Conservation (phyloP, 352 stramenopile species). For the Globisporangium alternatum region DNA sequence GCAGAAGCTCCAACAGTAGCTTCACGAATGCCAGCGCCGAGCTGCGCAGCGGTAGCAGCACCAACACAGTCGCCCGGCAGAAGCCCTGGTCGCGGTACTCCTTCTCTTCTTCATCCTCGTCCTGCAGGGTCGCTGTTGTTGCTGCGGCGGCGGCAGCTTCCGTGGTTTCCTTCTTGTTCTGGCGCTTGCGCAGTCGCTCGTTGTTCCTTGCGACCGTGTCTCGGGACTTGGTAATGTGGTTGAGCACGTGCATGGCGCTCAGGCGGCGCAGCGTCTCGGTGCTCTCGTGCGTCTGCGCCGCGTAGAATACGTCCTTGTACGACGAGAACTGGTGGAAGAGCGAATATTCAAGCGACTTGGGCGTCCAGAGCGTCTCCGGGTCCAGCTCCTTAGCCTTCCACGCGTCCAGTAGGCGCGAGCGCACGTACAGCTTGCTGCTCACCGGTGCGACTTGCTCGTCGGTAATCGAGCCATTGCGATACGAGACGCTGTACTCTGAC, state of each 20-base stretch:
- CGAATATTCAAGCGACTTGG: constrained; percentile 41
- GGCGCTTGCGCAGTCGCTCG: constrained; percentile 55
- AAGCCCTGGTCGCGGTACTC: constrained; percentile 83
- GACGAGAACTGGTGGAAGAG: constrained; percentile 48
- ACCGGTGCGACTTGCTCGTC: constrained; percentile 24
- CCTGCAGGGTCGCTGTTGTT: not conserved
- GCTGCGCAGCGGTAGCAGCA: constrained; percentile 68
- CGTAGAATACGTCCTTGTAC: constrained; percentile 73
- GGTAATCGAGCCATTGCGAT: constrained; percentile 26
- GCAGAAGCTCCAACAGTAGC: constrained; percentile 58
- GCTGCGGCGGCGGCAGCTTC: not conserved
- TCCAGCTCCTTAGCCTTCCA: constrained; percentile 47
- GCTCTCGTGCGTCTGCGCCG: constrained; percentile 60
- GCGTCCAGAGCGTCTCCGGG: constrained; percentile 26
- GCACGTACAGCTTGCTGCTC: constrained; percentile 34
- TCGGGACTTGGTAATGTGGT: constrained; percentile 73
- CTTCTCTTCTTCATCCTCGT: constrained; percentile 39
- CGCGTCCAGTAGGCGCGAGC: constrained; percentile 40
- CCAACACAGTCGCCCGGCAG: constrained; percentile 61
- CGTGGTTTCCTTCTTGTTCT: constrained; percentile 14
- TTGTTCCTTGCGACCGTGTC: constrained; percentile 73
- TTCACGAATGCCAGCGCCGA: constrained; percentile 62
- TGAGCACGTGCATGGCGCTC: constrained; percentile 73
- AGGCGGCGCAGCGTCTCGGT: constrained; percentile 50
- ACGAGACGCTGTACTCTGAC: constrained; percentile 44